Evolutionary conservation across 805 yeast genomes (phyloP).

Genomic region (Ogataea degrootiae): DNA sequence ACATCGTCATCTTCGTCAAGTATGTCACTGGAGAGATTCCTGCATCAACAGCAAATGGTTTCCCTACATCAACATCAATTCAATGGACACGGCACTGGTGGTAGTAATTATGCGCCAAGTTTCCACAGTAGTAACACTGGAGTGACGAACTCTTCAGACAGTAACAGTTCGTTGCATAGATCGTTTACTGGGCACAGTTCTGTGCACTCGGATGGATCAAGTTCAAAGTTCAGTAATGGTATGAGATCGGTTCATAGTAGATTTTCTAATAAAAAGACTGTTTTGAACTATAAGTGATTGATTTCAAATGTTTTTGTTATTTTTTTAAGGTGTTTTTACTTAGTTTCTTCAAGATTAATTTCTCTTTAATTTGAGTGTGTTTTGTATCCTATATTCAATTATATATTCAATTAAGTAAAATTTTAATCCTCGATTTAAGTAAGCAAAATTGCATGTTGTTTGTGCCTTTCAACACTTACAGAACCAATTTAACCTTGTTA

Average conservation of each 20-base stretch:
- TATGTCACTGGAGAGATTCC: constrained; percentile 12
- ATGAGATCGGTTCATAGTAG: constrained; percentile 5
- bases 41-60: background rate
- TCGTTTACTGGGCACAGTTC: constrained; percentile 12
- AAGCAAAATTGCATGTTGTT: too few species aligned
- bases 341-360: too few species aligned
- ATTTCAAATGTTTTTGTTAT: background rate
- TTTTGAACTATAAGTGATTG: constrained; percentile 6
- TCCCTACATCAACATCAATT: too few species aligned
- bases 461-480: too few species aligned
- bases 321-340: background rate
- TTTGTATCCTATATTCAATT: too few species aligned
- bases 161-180: constrained; percentile 3
- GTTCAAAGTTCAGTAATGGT: constrained; percentile 11
- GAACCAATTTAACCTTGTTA: too few species aligned
- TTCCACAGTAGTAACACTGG: constrained; percentile 4
- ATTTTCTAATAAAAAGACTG: constrained; percentile 7
- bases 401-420: too few species aligned
- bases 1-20: constrained; percentile 10
- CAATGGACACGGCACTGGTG: background rate
- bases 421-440: too few species aligned
- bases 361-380: too few species aligned
- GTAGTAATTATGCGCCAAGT: constrained; percentile 3
- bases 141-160: background rate
- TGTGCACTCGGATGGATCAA: constrained; percentile 14